Evolutionary conservation across 257 asterid genomes (phyloP).

Genomic region (Jacaranda mimosifolia): DNA sequence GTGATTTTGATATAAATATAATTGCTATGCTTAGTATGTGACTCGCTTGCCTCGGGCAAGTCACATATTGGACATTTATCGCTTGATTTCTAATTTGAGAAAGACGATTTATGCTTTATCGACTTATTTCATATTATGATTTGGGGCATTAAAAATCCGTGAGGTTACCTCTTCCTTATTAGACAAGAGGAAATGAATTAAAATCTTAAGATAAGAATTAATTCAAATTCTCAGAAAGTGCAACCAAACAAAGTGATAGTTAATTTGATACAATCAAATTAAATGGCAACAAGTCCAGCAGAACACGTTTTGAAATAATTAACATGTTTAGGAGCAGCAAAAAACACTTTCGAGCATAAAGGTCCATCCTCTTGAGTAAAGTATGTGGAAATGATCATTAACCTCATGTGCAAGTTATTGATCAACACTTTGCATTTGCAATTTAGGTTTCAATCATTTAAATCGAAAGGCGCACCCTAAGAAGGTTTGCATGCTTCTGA

Average conservation of each 20-base stretch:
- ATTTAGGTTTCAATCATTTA: neutral
- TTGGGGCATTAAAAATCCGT: no score
- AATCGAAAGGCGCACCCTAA: constrained; percentile 11
- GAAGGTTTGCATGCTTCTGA: neutral
- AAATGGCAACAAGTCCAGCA: neutral
- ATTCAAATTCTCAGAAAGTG: no score
- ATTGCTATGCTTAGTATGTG: no score
- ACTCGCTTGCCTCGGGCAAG: no score
- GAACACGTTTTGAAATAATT: constrained; percentile 16
- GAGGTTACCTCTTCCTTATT: no score
- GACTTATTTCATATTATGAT: no score
- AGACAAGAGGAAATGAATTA: no score
- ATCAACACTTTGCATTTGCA: neutral
- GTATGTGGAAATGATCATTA: constrained; percentile 10
- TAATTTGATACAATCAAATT: constrained; percentile 7
- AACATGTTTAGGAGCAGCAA: neutral
- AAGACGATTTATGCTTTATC: no score
- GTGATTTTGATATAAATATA: no score
- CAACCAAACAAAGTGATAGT: neutral
- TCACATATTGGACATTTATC: no score
- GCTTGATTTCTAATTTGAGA: no score
- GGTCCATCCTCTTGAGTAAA: constrained; percentile 15
- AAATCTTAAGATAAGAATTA: no score
- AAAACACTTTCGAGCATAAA: constrained; percentile 1
- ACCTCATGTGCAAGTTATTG: constrained; percentile 2